These are phyloP conservation scores for Trypanosoma congolense DNA, from an alignment of 208 protist genomes.

Conservation along the genomic window DNA sequence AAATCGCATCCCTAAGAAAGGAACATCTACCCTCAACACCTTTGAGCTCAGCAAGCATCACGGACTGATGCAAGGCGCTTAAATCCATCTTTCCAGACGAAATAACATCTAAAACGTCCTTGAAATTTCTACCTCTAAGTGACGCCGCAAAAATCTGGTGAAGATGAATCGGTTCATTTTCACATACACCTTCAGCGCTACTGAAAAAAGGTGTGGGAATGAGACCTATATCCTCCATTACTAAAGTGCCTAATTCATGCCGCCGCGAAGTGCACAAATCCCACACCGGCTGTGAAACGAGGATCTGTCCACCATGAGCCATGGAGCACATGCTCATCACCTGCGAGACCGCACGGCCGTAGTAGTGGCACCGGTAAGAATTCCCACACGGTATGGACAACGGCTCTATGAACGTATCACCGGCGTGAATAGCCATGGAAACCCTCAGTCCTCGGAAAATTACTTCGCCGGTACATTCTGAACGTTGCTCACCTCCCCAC, in stretches of 20 bases:
- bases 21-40: constrained; percentile 44
- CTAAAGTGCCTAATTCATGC: constrained; percentile 57
- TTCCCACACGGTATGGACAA: constrained; percentile 47
- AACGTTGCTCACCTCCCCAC: constrained; percentile 23
- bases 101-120: constrained; percentile 24
- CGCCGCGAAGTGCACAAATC: constrained; percentile 34
- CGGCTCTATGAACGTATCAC: constrained; percentile 61
- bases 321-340: constrained; percentile 60
- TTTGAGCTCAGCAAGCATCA: constrained; percentile 58
- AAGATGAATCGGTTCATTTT: constrained; percentile 61
- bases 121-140: constrained; percentile 49
- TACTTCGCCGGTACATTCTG: constrained; percentile 26
- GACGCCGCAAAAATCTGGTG: constrained; percentile 46
- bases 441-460: constrained; percentile 70
- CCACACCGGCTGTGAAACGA: constrained; percentile 69
- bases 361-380: constrained; percentile 73
- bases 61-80: constrained; percentile 35
- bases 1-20: constrained; percentile 41
- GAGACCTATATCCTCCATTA: constrained; percentile 40
- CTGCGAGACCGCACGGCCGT: constrained; percentile 77
- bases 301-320: constrained; percentile 76
- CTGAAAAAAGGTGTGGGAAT: constrained; percentile 70
- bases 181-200: constrained; percentile 53
- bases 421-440: constrained; percentile 72
- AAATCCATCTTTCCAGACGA: constrained; percentile 34